A percentile compares a stretch with the other conserved stretches of the same genome.
These are phyloP conservation scores for Fusarium piperis DNA, from an alignment of 2,329 filamentous ascomycete genomes.

Conservation along the genomic window DNA sequence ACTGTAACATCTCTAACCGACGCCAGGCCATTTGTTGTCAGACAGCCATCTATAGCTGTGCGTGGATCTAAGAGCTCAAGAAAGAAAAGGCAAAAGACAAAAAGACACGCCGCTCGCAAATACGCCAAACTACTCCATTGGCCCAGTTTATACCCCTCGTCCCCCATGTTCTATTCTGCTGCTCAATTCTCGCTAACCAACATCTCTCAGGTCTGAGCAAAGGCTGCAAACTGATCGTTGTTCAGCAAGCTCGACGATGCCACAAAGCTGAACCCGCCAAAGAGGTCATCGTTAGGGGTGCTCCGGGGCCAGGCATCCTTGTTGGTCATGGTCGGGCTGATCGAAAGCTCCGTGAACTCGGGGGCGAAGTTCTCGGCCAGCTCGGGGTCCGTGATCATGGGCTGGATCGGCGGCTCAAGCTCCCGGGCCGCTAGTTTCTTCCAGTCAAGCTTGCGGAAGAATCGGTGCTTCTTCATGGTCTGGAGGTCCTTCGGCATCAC, in stretches of 20 bases:
- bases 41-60: not conserved
- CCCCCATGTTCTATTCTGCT: not conserved
- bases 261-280: slow-evolving; percentile 73
- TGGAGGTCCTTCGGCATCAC: slow-evolving; percentile 89
- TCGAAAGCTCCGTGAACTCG: slow-evolving; percentile 88
- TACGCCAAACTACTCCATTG: slow-evolving; percentile 3
- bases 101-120: slow-evolving; percentile 8
- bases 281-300: slow-evolving; percentile 63
- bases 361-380: slow-evolving; percentile 94
- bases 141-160: slow-evolving; percentile 2
- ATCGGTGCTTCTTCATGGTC: slow-evolving; percentile 89
- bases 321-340: slow-evolving; percentile 74
- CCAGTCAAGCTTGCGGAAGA: slow-evolving; percentile 98
- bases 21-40: not conserved
- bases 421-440: slow-evolving; percentile 83
- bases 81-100: slow-evolving; percentile 2
- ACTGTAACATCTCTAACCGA: not conserved
- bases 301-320: slow-evolving; percentile 54
- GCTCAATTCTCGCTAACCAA: not conserved
- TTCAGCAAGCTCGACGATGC: slow-evolving; percentile 67
- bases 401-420: slow-evolving; percentile 87
- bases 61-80: slow-evolving; percentile 1
- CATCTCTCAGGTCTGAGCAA: slow-evolving; percentile 28
- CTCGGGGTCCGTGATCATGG: slow-evolving; percentile 93
- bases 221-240: slow-evolving; percentile 53